These are phyloP conservation scores for Hymenoscyphus infarciens DNA, from an alignment of 2,329 filamentous ascomycete species.

Conservation along the genomic window DNA sequence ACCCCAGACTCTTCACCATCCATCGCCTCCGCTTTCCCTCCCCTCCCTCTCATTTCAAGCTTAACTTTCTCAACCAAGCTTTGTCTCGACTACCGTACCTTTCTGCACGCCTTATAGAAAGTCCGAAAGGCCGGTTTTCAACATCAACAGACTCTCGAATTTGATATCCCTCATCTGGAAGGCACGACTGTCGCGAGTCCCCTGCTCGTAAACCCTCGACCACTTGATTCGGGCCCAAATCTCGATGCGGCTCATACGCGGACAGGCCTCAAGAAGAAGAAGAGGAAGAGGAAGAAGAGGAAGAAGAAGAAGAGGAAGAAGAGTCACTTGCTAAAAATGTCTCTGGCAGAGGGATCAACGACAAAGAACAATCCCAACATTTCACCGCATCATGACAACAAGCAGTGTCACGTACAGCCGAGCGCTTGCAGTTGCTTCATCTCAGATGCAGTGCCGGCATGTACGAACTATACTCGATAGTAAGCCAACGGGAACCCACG, in stretches of 20 bases:
- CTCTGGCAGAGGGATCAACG: background rate
- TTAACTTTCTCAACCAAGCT: background rate
- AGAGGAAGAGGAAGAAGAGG: too few relatives aligned
- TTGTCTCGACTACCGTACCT: background rate
- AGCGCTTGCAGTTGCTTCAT: background rate
- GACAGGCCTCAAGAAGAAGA: background rate
- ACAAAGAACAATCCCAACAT: background rate
- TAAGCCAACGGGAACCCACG: constrained; percentile 1
- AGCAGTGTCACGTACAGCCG: background rate
- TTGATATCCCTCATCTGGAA: background rate
- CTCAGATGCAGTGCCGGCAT: constrained; percentile 1
- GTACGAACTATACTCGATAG: constrained; percentile 1
- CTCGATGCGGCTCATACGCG: background rate
- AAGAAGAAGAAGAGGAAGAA: background rate
- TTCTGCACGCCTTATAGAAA: background rate
- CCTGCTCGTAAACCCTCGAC: background rate
- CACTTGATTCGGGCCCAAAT: background rate
- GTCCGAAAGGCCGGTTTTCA: background rate
- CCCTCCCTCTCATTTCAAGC: background rate
- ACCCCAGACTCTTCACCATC: background rate
- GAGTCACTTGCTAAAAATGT: background rate
- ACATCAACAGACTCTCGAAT: background rate
- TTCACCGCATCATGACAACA: background rate
- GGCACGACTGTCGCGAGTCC: background rate
- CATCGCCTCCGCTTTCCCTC: background rate